These are phyloP conservation scores for Syzygium malaccense DNA, from an alignment of 441 rosid species.

Conservation along the genomic window DNA sequence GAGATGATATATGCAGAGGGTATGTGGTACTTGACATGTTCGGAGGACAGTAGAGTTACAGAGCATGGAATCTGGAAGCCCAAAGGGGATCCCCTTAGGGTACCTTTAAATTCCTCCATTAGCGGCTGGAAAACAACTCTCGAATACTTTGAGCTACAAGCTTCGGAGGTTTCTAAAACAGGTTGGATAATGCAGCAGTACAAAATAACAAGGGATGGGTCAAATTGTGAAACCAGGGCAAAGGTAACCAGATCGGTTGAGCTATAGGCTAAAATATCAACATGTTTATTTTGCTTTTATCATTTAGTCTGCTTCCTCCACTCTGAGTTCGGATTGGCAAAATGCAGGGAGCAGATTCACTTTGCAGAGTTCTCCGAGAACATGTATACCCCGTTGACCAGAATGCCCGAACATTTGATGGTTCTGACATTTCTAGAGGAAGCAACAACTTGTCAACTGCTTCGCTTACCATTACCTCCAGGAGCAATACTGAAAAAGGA, in stretches of 20 bases:
- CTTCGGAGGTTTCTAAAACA: conserved; percentile 18
- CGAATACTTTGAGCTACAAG: conserved; percentile 25
- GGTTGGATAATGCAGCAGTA: conserved; percentile 48
- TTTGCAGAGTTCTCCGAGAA: conserved; percentile 34
- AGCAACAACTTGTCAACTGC: not conserved
- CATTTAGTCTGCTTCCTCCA: conserved; percentile 13
- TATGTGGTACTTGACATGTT: conserved; percentile 32
- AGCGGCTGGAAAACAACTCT: conserved; percentile 43
- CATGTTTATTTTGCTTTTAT: conserved; percentile 5
- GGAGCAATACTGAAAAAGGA: conserved; percentile 3
- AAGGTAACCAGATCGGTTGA: conserved; percentile 23
- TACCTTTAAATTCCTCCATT: conserved; percentile 21
- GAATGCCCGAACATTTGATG: not conserved
- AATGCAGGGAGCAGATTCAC: conserved; percentile 34
- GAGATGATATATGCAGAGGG: conserved; percentile 16
- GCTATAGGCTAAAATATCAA: not conserved
- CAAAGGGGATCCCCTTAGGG: conserved; percentile 26
- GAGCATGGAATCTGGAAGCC: conserved; percentile 37
- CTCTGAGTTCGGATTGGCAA: conserved; percentile 16
- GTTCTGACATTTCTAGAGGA: not conserved
- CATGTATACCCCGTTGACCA: not conserved
- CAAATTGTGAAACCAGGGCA: conserved; percentile 10
- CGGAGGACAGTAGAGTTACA: conserved; percentile 7
- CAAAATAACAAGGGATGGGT: conserved; percentile 22
- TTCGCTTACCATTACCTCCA: not conserved